A percentile compares a stretch with the other conserved stretches of the same genome.
phyloP scores from a whole-genome alignment of 2,329 filamentous ascomycete genomes.

The Talaromyces sp. region DNA sequence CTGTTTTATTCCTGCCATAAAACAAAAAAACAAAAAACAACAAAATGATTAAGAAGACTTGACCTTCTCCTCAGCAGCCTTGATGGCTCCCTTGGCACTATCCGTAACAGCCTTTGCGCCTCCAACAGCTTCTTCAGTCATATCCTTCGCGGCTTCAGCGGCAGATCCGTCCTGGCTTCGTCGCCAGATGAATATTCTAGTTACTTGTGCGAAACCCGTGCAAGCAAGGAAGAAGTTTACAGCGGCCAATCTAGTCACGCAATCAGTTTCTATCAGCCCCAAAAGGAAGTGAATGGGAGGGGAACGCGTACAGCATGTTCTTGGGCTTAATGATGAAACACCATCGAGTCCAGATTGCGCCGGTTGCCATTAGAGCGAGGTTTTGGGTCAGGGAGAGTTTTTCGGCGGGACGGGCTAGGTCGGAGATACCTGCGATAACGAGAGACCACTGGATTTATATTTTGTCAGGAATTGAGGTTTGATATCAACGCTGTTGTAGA shows the following conservation, averaged over 20 bases:
- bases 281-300: neutral
- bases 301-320: constrained; percentile 68
- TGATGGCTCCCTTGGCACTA: neutral
- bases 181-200: constrained; percentile 64
- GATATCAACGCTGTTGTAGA: neutral
- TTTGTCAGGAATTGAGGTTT: neutral
- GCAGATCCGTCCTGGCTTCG: constrained; percentile 51
- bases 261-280: neutral
- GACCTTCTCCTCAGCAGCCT: constrained; percentile 12
- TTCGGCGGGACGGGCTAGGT: constrained; percentile 85
- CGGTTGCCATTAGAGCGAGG: constrained; percentile 79
- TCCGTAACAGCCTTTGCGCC: constrained; percentile 9
- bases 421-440: constrained; percentile 84
- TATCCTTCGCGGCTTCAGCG: constrained; percentile 34
- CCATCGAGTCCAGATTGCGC: constrained; percentile 97
- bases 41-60: constrained; percentile 9
- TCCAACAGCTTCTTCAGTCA: constrained; percentile 19
- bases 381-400: constrained; percentile 94
- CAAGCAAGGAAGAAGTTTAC: constrained; percentile 97
- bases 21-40: neutral
- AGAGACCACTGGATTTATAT: constrained; percentile 70
- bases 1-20: neutral
- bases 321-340: constrained; percentile 93
- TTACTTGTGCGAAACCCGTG: constrained; percentile 77
- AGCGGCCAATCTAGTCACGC: constrained; percentile 69